phyloP scores from a whole-genome alignment of 2,329 filamentous ascomycete species.

The Penicillium hesseltinei region DNA sequence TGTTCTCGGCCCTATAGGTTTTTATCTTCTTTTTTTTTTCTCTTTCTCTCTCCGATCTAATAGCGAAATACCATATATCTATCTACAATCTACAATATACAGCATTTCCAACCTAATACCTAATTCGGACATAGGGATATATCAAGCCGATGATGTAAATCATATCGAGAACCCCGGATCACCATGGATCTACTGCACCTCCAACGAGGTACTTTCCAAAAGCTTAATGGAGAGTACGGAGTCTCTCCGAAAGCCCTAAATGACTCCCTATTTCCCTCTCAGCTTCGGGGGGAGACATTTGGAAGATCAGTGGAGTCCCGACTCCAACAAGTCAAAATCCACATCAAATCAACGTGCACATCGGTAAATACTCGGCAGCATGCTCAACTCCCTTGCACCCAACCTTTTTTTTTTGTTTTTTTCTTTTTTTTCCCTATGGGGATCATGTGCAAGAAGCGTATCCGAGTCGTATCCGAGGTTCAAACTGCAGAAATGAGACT shows the following conservation, averaged over 20 bases:
- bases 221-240: slow-evolving; percentile 11
- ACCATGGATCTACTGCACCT: slow-evolving; percentile 15
- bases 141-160: not conserved
- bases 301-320: not conserved
- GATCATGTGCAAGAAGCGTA: not conserved
- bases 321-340: not conserved
- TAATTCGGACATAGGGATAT: not conserved
- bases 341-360: not conserved
- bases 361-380: not conserved
- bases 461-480: not conserved
- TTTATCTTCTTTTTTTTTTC: not conserved
- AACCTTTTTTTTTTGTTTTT: too few relatives aligned
- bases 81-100: not conserved
- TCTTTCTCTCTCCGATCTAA: slow-evolving; percentile 1
- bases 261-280: not conserved
- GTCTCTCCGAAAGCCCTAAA: not conserved
- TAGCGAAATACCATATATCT: not conserved
- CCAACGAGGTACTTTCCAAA: not conserved
- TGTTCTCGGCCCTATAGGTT: not conserved
- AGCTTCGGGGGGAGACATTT: not conserved
- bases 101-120: not conserved
- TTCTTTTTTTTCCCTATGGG: too few relatives aligned
- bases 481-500: not conserved
- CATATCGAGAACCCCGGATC: slow-evolving; percentile 18
- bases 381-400: not conserved